Evolutionary conservation across 192 early-diverging fungal genomes (phyloP), one percentile per base, ranked within the genome.

Genomic region (Coemansia sp.): DNA sequence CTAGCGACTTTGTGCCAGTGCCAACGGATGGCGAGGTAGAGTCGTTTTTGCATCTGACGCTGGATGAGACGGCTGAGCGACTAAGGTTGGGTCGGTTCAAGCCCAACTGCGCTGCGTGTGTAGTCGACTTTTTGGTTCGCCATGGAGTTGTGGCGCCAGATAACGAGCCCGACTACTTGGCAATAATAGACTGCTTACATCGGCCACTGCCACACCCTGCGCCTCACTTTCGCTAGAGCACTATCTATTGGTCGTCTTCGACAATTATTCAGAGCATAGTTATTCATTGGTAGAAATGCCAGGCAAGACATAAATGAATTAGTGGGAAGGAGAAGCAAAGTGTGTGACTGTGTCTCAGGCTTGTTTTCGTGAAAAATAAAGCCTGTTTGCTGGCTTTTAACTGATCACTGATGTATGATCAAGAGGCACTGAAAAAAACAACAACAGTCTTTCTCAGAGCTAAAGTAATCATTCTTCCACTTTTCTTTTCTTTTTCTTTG

Each of bases 21-120:
- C 90, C 93, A 1, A 82, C 83, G 3, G 96, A 98, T 63, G 92
- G 89, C 9, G 96, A 98, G 72, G 96, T 96, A 2, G 84, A 92
- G 93, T 95, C 60, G 83, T 88, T 39, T 71, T 94, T 50, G 85
- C 48, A 50, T 26, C 2, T 88, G 90, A 61, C 74, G 10, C 70
- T 95, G 40, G 83, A 87, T 18, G 74, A 92, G 67, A 66, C 71
- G 0, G 16, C 77, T 0, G 62, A 59, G 5, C 61, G 60, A 7
- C 51, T 90, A 38, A 67, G 83, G 5, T 58, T 35, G 14, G 83
- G 75, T 45, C 83, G 82, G 67, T 97, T 96, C 80, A 95, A 92
- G 75, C 92, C 92, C 2, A 94, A 96, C 74, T 90, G 93, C 53
- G 93, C 87, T 0, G 61, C 94, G 35, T 76, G 73, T 36, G 76